Evolutionary conservation across 495 filamentous ascomycete genomes (phyloP).

Genomic region (Podospora tetraspora): DNA sequence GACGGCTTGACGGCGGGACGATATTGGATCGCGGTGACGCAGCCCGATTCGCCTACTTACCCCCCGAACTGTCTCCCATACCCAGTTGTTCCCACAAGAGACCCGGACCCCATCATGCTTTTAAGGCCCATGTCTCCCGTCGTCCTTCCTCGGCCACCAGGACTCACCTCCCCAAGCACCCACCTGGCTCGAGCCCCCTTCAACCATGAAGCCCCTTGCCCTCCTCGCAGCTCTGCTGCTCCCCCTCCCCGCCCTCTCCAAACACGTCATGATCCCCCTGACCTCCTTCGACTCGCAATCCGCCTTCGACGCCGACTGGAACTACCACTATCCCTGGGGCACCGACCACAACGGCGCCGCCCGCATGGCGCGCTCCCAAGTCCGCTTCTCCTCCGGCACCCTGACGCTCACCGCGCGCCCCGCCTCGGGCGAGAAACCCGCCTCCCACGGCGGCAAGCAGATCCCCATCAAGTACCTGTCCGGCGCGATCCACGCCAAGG

Average conservation of each 20-base stretch:
- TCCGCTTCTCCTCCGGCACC: slow-evolving; percentile 31
- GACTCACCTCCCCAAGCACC: not conserved
- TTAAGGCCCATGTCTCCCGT: not conserved
- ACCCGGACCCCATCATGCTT: not conserved
- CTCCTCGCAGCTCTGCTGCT: slow-evolving; percentile 11
- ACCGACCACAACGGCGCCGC: slow-evolving; percentile 53
- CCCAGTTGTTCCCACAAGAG: not conserved
- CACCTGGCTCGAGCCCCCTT: not conserved
- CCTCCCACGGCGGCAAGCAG: slow-evolving; percentile 40
- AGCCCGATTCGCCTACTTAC: not conserved
- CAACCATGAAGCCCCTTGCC: not conserved
- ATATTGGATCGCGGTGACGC: not conserved
- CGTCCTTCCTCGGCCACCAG: not conserved
- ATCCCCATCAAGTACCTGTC: slow-evolving; percentile 52
- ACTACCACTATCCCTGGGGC: slow-evolving; percentile 47
- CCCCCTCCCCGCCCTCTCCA: slow-evolving; percentile 15
- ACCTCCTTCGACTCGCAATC: slow-evolving; percentile 49
- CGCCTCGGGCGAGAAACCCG: slow-evolving; percentile 39
- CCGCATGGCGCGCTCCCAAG: slow-evolving; percentile 46
- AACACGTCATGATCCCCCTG: slow-evolving; percentile 45
- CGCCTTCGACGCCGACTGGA: slow-evolving; percentile 48
- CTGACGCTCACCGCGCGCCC: slow-evolving; percentile 45
- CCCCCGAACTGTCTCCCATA: not conserved
- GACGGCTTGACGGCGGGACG: not conserved
- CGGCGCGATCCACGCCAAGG: slow-evolving; percentile 45